These are phyloP conservation scores for Ambrosia hybrid DNA, from an alignment of 140 eudicot genomes.

Conservation along the genomic window DNA sequence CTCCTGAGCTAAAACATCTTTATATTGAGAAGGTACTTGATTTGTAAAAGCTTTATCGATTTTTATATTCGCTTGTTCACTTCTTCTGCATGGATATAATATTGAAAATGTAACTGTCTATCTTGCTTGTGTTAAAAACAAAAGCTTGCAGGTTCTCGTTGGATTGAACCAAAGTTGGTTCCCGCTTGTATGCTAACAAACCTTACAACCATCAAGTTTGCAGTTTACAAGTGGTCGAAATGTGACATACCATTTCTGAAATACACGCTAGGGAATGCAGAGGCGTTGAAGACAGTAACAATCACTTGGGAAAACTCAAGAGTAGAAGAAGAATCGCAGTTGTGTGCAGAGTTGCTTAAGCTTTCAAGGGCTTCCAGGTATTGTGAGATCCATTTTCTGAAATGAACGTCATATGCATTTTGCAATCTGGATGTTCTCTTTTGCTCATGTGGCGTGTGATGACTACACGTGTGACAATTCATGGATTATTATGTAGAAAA, in stretches of 20 bases:
- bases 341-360: neutral
- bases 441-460: neutral
- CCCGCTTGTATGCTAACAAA: constrained; percentile 4
- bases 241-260: neutral
- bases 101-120: neutral
- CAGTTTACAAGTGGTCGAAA: neutral
- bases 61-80: too few species aligned
- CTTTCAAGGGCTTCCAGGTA: neutral
- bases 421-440: neutral
- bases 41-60: too few species aligned
- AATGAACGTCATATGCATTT: neutral
- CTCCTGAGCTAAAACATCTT: too few species aligned
- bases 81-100: too few species aligned
- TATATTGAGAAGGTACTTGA: neutral
- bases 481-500: too few species aligned
- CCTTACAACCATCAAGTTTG: neutral
- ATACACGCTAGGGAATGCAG: neutral
- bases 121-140: neutral
- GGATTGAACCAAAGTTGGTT: neutral
- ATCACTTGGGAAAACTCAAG: neutral
- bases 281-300: neutral
- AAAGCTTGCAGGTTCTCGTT: neutral
- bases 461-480: neutral
- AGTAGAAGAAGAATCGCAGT: neutral
- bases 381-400: constrained; percentile 1